These are phyloP conservation scores for Immersiporthe knoxdaviesiana DNA, from an alignment of 2,329 filamentous ascomycete genomes.

Conservation along the genomic window DNA sequence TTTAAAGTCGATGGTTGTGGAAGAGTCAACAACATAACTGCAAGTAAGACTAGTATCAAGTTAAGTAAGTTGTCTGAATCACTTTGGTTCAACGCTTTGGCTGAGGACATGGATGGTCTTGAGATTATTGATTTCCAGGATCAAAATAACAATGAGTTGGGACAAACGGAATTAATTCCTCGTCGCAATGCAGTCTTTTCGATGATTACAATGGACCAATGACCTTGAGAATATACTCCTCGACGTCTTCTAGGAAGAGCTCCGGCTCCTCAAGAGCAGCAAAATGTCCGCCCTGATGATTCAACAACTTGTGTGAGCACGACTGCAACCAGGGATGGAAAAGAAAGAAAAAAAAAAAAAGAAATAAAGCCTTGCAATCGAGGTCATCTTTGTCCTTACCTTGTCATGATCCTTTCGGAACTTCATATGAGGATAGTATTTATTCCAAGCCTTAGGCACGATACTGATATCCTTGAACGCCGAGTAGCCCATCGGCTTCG, in stretches of 20 bases:
- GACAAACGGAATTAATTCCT: neutral
- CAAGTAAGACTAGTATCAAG: too few relatives aligned
- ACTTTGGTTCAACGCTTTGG: too few relatives aligned
- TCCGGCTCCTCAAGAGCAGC: slow-evolving; percentile 50
- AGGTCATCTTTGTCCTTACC: slow-evolving; percentile 18
- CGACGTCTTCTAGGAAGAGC: slow-evolving; percentile 46
- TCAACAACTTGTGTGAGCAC: neutral
- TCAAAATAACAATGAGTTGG: neutral
- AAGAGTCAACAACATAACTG: too few relatives aligned
- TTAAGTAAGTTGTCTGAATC: too few relatives aligned
- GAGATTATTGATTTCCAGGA: too few relatives aligned
- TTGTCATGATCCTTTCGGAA: slow-evolving; percentile 27
- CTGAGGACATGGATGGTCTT: too few relatives aligned
- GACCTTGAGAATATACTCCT: slow-evolving; percentile 41
- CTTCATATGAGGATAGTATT: slow-evolving; percentile 30
- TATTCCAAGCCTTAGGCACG: slow-evolving; percentile 42
- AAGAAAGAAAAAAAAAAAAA: too few relatives aligned
- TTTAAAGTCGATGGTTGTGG: too few relatives aligned
- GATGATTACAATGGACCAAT: slow-evolving; percentile 10
- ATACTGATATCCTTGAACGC: slow-evolving; percentile 48
- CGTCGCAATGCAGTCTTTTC: neutral
- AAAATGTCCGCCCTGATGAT: slow-evolving; percentile 54
- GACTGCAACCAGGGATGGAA: neutral
- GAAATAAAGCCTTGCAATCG: too few relatives aligned
- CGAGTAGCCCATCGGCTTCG: slow-evolving; percentile 52